A percentile compares a stretch with the other conserved stretches of the same genome.
phyloP scores from a whole-genome alignment of 305 asterid species.

The Solanum hybrid region DNA sequence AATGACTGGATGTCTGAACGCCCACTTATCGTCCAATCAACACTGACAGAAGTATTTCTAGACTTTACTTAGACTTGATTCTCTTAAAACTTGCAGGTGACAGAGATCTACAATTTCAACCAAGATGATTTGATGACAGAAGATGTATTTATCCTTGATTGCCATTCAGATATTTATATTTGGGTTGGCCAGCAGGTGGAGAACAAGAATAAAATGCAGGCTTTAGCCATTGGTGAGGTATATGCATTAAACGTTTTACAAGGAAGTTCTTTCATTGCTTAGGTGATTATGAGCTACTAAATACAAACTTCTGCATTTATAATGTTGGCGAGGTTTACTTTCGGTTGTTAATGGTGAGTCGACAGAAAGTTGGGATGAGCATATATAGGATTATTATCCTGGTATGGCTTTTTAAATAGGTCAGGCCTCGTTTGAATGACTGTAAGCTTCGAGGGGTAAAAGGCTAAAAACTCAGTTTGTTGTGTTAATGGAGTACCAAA shows the following conservation, averaged over 20 bases:
- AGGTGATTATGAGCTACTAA: constrained; percentile 1
- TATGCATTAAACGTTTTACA: constrained; percentile 15
- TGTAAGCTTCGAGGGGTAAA: neutral
- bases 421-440: neutral
- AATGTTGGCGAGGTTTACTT: constrained; percentile 3
- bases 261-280: neutral
- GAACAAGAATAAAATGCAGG: constrained; percentile 45
- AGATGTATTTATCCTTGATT: constrained; percentile 80
- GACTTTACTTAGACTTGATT: neutral
- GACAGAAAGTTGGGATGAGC: neutral
- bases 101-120: constrained; percentile 80
- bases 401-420: neutral
- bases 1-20: neutral
- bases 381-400: neutral
- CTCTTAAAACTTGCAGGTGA: constrained; percentile 41
- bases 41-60: neutral
- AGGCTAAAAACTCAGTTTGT: neutral
- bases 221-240: constrained; percentile 76
- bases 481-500: neutral
- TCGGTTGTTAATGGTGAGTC: constrained; percentile 5
- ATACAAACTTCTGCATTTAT: neutral
- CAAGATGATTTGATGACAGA: constrained; percentile 99
- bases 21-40: neutral
- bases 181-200: constrained; percentile 93
- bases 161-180: constrained; percentile 66